Base-by-base conservation (phyloP, 73 alveolate genomes). In the Tetrahymena elliotti region DNA sequence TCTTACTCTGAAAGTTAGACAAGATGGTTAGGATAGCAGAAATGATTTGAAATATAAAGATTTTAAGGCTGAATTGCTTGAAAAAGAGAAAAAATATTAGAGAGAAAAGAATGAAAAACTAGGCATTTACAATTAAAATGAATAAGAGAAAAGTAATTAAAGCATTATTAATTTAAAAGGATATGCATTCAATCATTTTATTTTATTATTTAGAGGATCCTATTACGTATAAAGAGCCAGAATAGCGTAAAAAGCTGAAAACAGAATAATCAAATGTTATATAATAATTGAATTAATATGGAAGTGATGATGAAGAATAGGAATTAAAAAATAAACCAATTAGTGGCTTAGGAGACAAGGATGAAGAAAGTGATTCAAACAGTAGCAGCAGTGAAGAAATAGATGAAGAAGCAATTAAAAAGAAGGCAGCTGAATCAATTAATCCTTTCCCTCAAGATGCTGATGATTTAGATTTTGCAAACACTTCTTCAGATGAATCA, bases 1-100 rank as follows among this genome's bases (percentile, higher is more conserved):
- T 95, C 95, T 98, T 13, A 96, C 83, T 33, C 95, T 99, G 33
- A 99, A 99, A 97, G 93, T 97, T 38, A 95, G 99, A 93, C 94
- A 95, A 41, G 95, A 93, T 36, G 99, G 98, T 92, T 96, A 99
- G 94, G 99, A 98, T 1, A 95, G 97, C 35, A 93, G 93, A 54
- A 96, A 96, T 40, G 99, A 97, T 83, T 93, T 96, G 47, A 96
- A 97, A 53, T 84, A 92, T 53, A 97, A 96, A 84, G 98, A 98
- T 96, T 97, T 97, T 95, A 97, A 98, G 83, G 96, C 94, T 84
- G 98, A 97, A 35, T 97, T 98, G 39, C 84, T 96, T 95, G 94
- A 96, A 95, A 97, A 97, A 97, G 99, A 98, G 36, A 94, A 93
- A 84, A 98, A 97, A 96, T 96, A 94, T 82, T 84, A 40, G 84